Evolutionary conservation across 1,284 basidiomycete genomes (phyloP), one percentile per base, ranked within the genome.

Genomic region (Leccinum solheimii): DNA sequence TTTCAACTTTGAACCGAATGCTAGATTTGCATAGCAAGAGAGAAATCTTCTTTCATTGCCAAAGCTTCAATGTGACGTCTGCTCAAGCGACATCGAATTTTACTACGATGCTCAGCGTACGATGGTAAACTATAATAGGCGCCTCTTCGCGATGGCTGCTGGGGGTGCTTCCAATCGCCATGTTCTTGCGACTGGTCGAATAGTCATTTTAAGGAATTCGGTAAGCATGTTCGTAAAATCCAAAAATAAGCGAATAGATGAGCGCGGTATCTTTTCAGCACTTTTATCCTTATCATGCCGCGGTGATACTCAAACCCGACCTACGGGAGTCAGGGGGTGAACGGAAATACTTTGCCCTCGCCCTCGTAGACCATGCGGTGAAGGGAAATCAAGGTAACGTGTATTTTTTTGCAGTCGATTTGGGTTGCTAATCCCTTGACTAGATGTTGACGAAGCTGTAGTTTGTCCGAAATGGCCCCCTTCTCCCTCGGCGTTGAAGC

Each of bases 131-230:
- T 72, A 84, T 57, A 95, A 95, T 72, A 82, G 84, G 56, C 76
- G 75, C 27, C 75, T 98, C 34, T 71, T 96, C 55, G 77, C 81
- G n/a, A 81, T 89, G 69, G 91, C 90, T 0, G 75, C 83, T 2
- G 75, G 76, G 26, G 83, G 90, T 62, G 83, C 84, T 19, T 86
- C 90, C 66, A 90, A 90, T 4, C 79, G 80, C 27, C 94, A 92
- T 77, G 78, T 85, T 3, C 77, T 99, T 43, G 74, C 77, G 5
- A 73, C 87, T 0, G 97, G 96, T 0, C 81, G 97, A 55, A 85
- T 98, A 14, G 86, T 99, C 1, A 74, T 99, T 19, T 76, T 99
- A 36, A 84, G 89, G 51, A 91, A 98, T 72, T 84, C 84, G 57
- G 95, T 96, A 72, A 71, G 87, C 73, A 51, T 59, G 8, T n/a